These are phyloP conservation scores for Nitzschia sp. DNA, from an alignment of 108 stramenopile species.

Conservation along the genomic window DNA sequence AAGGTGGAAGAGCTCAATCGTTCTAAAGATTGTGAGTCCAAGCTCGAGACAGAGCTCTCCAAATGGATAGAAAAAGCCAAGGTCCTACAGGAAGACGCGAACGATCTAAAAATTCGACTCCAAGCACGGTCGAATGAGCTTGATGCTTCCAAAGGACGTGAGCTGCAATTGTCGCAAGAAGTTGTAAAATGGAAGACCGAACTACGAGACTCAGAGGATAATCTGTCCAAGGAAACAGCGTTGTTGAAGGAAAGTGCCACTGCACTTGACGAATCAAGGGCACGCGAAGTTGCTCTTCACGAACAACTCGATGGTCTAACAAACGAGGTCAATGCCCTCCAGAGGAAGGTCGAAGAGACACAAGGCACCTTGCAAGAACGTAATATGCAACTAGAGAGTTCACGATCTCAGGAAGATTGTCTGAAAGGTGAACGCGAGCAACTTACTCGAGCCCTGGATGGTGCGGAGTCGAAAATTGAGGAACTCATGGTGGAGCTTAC, in stretches of 20 bases:
- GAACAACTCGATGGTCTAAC: slow-evolving; percentile 16
- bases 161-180: slow-evolving; percentile 24
- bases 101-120: slow-evolving; percentile 28
- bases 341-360: slow-evolving; percentile 2
- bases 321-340: neutral
- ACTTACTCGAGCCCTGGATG: slow-evolving; percentile 1
- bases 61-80: slow-evolving; percentile 31
- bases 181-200: slow-evolving; percentile 14
- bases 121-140: neutral
- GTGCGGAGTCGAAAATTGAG: slow-evolving; percentile 11
- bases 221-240: neutral
- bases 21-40: slow-evolving; percentile 29
- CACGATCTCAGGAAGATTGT: slow-evolving; percentile 8
- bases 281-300: slow-evolving; percentile 11
- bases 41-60: slow-evolving; percentile 32
- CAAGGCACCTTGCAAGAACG: slow-evolving; percentile 2
- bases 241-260: slow-evolving; percentile 18
- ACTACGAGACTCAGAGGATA: neutral
- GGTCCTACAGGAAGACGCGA: slow-evolving; percentile 17
- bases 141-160: slow-evolving; percentile 1
- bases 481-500: neutral
- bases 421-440: slow-evolving; percentile 13
- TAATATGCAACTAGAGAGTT: slow-evolving; percentile 4
- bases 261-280: neutral
- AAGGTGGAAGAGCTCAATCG: slow-evolving; percentile 19